Evolutionary conservation across 2,329 filamentous ascomycete species (phyloP), one percentile per base, ranked within the genome.

Genomic region (Epichloe typhina): DNA sequence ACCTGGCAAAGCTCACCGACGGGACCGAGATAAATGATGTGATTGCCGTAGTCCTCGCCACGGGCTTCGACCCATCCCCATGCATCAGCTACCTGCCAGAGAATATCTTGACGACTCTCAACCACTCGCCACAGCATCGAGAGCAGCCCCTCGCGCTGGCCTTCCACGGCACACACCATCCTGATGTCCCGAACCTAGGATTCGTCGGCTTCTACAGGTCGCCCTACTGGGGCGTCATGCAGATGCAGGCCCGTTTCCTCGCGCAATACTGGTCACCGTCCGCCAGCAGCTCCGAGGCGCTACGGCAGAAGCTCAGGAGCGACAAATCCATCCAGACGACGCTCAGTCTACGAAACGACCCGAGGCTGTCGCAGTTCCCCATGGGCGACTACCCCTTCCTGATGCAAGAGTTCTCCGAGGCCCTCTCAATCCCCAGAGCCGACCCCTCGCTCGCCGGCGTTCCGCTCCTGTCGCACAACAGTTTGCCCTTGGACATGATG

Each of bases 141-240:
- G 74, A 75, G 46, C 73, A 83, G n/a, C 81, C 83, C 0, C 63
- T 87, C 1, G 76, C 84, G 0, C 70, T 93, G 0, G 79, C 83
- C 21, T 82, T 84, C 47, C 82, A 86, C 55, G 79, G 77, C 1
- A 82, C 82, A 0, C 71, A 82, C 50, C 78, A 83, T 52, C 74
- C 76, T 0, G 67, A 72, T 0, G 64, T 89, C 0, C 76, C 82
- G 0, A 77, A 76, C 5, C 67, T 93, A 0, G 86, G 85, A 0
- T 90, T 93, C 58, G 82, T 93, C 1, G 88, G 88, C 0, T 88
- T 89, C 65, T 94, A 94, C 61, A 77, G 88, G 54, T 85, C 85
- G 0, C 86, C 87, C 0, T 93, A 88, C 63, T 94, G 88, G 88
- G 84, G 84, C 1, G 81, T 89, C 0, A 88, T 91, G 75, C 87